Evolutionary conservation across 1,284 basidiomycete species (phyloP).

Genomic region (Coniophora puteana): DNA sequence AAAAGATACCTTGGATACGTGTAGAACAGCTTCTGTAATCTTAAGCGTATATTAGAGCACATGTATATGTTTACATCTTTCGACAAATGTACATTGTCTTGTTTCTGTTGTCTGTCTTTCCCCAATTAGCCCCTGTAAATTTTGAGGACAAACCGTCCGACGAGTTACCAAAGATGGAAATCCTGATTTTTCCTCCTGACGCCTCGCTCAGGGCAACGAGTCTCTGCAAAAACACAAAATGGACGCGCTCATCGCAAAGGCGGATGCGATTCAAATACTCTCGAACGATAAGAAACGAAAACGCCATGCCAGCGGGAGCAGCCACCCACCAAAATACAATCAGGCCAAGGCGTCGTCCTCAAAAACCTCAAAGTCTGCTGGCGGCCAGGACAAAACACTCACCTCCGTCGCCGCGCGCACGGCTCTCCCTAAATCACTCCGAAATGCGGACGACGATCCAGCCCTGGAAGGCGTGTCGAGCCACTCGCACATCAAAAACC

Average conservation of each 20-base stretch:
- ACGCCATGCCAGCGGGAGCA: slow-evolving; percentile 11
- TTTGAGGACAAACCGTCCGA: too few relatives aligned
- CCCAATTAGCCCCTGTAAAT: neutral
- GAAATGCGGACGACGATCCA: slow-evolving; percentile 36
- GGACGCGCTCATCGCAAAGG: slow-evolving; percentile 72
- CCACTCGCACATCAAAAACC: slow-evolving; percentile 67
- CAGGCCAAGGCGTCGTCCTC: slow-evolving; percentile 1
- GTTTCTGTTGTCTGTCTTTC: neutral
- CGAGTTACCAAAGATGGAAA: too few relatives aligned
- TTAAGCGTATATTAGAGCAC: too few relatives aligned
- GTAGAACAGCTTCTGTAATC: too few relatives aligned
- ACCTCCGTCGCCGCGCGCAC: slow-evolving; percentile 58
- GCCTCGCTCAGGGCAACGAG: too few relatives aligned
- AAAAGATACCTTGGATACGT: too few relatives aligned
- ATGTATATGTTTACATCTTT: too few relatives aligned
- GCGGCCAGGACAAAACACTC: slow-evolving; percentile 58
- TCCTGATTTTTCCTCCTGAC: too few relatives aligned
- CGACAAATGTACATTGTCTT: slow-evolving; percentile 1
- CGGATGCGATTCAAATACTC: slow-evolving; percentile 53
- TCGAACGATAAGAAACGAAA: slow-evolving; percentile 41
- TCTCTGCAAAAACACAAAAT: too few relatives aligned
- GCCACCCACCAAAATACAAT: slow-evolving; percentile 18
- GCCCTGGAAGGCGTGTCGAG: slow-evolving; percentile 40
- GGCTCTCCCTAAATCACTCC: slow-evolving; percentile 57
- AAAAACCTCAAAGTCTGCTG: slow-evolving; percentile 19